Percentiles rank a stretch among this genome's conserved stretches.
Evolutionary conservation across 768 basidiomycete genomes (phyloP).

Genomic region (Plicaturopsis crispa): DNA sequence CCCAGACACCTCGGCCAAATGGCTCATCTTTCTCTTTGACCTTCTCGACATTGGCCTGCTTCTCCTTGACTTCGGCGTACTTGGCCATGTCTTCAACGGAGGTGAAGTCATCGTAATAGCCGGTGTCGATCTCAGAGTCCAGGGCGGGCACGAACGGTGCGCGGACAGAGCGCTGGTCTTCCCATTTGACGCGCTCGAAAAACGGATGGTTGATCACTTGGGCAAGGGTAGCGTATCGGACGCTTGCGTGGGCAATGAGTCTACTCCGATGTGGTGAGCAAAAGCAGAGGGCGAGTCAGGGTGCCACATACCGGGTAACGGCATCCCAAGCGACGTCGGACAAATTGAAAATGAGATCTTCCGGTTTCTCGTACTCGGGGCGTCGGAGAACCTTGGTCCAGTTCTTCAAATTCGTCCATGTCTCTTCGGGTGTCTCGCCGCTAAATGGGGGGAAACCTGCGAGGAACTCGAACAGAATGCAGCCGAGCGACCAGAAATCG

Average conservation of each 20-base stretch:
- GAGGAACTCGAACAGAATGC: constrained; percentile 95
- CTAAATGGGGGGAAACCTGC: constrained; percentile 98
- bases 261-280: constrained; percentile 26
- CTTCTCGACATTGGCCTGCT: constrained; percentile 88
- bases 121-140: constrained; percentile 91
- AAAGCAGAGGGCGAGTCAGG: not conserved
- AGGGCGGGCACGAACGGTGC: constrained; percentile 94
- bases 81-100: constrained; percentile 94
- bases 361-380: constrained; percentile 92
- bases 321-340: constrained; percentile 92
- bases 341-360: constrained; percentile 95
- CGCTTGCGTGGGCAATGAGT: constrained; percentile 81
- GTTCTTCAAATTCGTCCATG: constrained; percentile 98
- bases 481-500: constrained; percentile 98
- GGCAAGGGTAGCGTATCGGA: constrained; percentile 66
- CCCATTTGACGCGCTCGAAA: constrained; percentile 74
- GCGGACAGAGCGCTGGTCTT: constrained; percentile 60
- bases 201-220: constrained; percentile 78
- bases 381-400: constrained; percentile 90
- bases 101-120: constrained; percentile 91
- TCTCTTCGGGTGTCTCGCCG: constrained; percentile 91
- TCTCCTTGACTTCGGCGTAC: constrained; percentile 97
- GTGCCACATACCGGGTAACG: constrained; percentile 60
- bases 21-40: constrained; percentile 85
- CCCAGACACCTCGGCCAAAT: constrained; percentile 73